Base-by-base conservation (phyloP, 164 flowering plant species). In the Echeveria elegans region DNA sequence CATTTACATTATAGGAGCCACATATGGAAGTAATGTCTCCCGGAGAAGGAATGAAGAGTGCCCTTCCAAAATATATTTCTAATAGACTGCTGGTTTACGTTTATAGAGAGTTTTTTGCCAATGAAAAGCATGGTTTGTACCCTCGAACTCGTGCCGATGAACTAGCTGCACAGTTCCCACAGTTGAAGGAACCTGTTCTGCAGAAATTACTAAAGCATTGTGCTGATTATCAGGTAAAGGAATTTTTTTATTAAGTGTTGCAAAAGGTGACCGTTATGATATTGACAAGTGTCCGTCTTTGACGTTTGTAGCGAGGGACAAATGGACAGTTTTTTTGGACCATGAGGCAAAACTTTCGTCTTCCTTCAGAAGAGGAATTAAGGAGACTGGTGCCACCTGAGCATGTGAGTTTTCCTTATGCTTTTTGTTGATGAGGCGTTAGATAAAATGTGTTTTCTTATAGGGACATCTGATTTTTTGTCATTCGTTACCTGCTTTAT, bases 21-120 rank as follows among this genome's bases (percentile, higher is more conserved):
- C 91, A 86, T 67, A 86, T 88, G 82, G 97, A 94, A 80, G 97
- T 91, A 41, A 80, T 91, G 76, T 77, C 98, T 69, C 96, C 98
- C 68, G 89, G 82, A 68, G 78, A 88, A 45, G 89, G 82, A 68
- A 77, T 87, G 47, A 94, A 90, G 78, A 79, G 70, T 70, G 85
- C 88, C 67, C 85, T 88, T 65, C 93, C 88, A 76, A 77, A 78
- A 53, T 94, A 79, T 75, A 72, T 83, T 65, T 81, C 78, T 73
- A 91, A 91, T 73, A 84, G 93, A 76, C 70, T 94, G 59, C 71
- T 87, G 79, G 93, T 91, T 31, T 77, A 83, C 75, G 72, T 89
- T 70, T 91, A 80, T 70, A 91, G 96, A 26, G 95, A 83, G 63
- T 94, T 89, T 68, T 82, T 82, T 75, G 90, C 85, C 50, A 79